Conservation (phyloP, 305 asterid species). For the Fraxinus velutina region DNA sequence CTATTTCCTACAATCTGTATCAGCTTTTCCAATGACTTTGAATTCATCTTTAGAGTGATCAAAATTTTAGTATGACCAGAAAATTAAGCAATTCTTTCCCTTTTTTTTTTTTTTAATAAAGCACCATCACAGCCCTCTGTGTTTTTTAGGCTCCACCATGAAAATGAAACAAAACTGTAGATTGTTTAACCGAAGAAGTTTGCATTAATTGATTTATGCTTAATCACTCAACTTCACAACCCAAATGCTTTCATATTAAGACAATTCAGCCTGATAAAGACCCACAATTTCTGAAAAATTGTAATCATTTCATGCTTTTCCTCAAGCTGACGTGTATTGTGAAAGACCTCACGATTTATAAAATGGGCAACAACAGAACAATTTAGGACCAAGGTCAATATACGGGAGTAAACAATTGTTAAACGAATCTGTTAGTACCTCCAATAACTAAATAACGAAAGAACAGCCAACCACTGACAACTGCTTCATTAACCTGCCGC, state of each 20-base stretch:
- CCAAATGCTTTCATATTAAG: background rate
- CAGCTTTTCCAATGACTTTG: background rate
- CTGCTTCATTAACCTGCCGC: constrained; percentile 91
- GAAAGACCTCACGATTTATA: constrained; percentile 1
- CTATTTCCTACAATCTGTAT: background rate
- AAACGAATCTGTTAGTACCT: constrained; percentile 48
- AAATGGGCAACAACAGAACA: constrained; percentile 16
- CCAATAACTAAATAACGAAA: constrained; percentile 94
- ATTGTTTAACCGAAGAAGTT: background rate
- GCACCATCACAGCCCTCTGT: background rate
- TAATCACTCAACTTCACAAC: constrained; percentile 3
- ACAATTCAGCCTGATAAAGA: background rate
- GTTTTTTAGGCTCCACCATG: background rate
- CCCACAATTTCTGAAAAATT: background rate
- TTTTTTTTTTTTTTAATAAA: background rate
- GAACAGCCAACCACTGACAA: constrained; percentile 94
- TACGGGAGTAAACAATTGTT: constrained; percentile 16
- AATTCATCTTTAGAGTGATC: background rate
- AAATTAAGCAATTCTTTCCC: background rate
- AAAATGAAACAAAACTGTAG: constrained; percentile 1
- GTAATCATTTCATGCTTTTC: background rate
- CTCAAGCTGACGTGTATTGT: background rate
- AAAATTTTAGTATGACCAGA: background rate
- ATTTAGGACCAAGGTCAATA: background rate
- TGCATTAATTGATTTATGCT: constrained; percentile 9